Evolutionary conservation across 208 protist genomes (phyloP).

Genomic region (Acanthamoeba castellanii): DNA sequence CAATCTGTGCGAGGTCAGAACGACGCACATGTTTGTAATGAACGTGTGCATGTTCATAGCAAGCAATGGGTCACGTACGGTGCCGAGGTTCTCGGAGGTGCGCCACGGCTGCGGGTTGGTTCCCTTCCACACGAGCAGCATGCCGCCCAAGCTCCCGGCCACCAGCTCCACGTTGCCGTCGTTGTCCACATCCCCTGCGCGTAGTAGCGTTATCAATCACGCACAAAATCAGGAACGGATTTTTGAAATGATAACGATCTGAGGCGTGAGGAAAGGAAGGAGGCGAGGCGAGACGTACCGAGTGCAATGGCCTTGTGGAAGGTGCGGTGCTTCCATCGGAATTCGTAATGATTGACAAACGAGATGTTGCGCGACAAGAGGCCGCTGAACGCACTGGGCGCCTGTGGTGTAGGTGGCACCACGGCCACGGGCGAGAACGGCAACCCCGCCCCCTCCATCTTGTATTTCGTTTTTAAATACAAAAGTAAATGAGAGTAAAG

Average conservation of each 20-base stretch:
- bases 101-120: constrained; percentile 28
- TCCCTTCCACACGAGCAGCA: constrained; percentile 48
- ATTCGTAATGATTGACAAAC: background rate
- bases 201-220: too few species aligned
- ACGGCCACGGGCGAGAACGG: constrained; percentile 13
- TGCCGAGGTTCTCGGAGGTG: constrained; percentile 11
- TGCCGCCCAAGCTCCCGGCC: constrained; percentile 10
- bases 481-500: background rate
- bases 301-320: constrained; percentile 25
- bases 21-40: too few species aligned
- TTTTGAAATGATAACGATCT: too few species aligned
- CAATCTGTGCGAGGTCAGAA: background rate
- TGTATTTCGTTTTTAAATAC: background rate
- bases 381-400: constrained; percentile 6
- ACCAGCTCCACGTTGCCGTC: constrained; percentile 59
- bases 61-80: background rate
- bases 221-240: too few species aligned
- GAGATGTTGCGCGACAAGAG: constrained; percentile 4
- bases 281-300: background rate
- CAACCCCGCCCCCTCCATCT: background rate
- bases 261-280: background rate
- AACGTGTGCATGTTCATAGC: background rate
- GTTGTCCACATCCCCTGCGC: constrained; percentile 58
- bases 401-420: background rate
- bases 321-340: constrained; percentile 58